Evolutionary conservation across 768 basidiomycete species (phyloP).

Genomic region (Auriculariales sp.): DNA sequence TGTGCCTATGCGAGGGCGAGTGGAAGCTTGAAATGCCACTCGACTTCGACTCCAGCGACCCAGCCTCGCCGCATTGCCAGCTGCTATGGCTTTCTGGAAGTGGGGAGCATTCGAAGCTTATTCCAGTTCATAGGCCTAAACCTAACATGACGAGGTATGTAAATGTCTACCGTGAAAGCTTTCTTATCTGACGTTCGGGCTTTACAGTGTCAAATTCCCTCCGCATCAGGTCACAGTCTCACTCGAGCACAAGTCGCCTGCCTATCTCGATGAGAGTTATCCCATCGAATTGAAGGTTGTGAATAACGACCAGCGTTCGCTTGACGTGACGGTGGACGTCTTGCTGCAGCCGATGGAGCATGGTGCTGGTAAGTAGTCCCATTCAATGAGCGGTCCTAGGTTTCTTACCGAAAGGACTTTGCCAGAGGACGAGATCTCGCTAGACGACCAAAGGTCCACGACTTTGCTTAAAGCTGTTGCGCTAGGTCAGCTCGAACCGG

Average conservation of each 20-base stretch:
- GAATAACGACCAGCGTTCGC: conserved; percentile 54
- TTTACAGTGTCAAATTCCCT: conserved; percentile 20
- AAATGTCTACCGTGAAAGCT: background rate
- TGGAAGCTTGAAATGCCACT: conserved; percentile 60
- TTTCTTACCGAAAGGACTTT: conserved; percentile 24
- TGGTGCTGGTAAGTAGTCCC: conserved; percentile 38
- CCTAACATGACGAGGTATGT: conserved; percentile 21
- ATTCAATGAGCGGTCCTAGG: background rate
- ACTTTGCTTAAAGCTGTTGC: conserved; percentile 60
- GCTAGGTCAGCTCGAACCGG: conserved; percentile 49
- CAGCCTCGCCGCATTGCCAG: conserved; percentile 10
- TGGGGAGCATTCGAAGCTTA: conserved; percentile 29
- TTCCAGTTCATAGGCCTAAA: conserved; percentile 35
- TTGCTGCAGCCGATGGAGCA: conserved; percentile 75
- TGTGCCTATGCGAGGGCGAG: conserved; percentile 39
- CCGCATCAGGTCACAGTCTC: conserved; percentile 42
- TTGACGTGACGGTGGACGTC: conserved; percentile 58
- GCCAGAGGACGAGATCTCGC: conserved; percentile 29
- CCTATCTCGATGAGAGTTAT: conserved; percentile 70
- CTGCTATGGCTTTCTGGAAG: background rate
- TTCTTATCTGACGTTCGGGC: conserved; percentile 11
- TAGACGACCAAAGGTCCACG: conserved; percentile 51
- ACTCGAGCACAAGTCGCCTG: conserved; percentile 47
- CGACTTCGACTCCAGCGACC: conserved; percentile 25
- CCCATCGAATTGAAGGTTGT: conserved; percentile 55